A percentile compares a stretch with the other conserved stretches of the same genome.
These are phyloP conservation scores for Hyaloscypha bicolor DNA, from an alignment of 495 filamentous ascomycete species.

Conservation along the genomic window DNA sequence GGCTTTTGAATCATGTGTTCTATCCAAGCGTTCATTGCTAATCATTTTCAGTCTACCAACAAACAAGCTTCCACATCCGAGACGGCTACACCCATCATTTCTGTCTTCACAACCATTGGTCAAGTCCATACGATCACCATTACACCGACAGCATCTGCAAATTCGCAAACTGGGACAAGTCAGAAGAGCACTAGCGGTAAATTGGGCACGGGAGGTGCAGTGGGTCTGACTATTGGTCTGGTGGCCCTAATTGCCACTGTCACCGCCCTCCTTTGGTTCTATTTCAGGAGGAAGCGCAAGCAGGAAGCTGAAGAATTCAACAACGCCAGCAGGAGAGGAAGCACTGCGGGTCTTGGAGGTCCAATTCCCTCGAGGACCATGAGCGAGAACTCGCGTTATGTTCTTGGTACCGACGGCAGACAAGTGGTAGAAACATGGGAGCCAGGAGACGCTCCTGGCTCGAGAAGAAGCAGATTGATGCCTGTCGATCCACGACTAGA, in stretches of 20 bases:
- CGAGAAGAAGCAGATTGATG: slow-evolving; percentile 52
- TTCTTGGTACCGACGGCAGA: slow-evolving; percentile 34
- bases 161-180: slow-evolving; percentile 5
- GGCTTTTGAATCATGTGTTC: not conserved
- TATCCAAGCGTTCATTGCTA: not conserved
- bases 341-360: slow-evolving; percentile 16
- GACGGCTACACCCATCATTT: slow-evolving; percentile 47
- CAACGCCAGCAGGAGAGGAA: slow-evolving; percentile 21
- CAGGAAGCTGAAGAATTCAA: slow-evolving; percentile 17
- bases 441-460: slow-evolving; percentile 24
- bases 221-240: slow-evolving; percentile 39
- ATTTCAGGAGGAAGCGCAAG: slow-evolving; percentile 19
- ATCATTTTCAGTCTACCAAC: not conserved
- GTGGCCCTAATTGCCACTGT: slow-evolving; percentile 28
- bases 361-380: slow-evolving; percentile 29
- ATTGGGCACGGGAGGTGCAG: slow-evolving; percentile 37
- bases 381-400: slow-evolving; percentile 34
- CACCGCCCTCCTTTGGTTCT: slow-evolving; percentile 24
- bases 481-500: slow-evolving; percentile 58
- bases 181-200: slow-evolving; percentile 22
- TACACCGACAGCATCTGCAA: slow-evolving; percentile 41
- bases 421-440: slow-evolving; percentile 35
- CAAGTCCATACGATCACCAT: slow-evolving; percentile 54
- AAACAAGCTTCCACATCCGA: slow-evolving; percentile 15
- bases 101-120: slow-evolving; percentile 50